These are phyloP conservation scores for Mrakia gelida DNA, from an alignment of 768 basidiomycete species.

Conservation along the genomic window DNA sequence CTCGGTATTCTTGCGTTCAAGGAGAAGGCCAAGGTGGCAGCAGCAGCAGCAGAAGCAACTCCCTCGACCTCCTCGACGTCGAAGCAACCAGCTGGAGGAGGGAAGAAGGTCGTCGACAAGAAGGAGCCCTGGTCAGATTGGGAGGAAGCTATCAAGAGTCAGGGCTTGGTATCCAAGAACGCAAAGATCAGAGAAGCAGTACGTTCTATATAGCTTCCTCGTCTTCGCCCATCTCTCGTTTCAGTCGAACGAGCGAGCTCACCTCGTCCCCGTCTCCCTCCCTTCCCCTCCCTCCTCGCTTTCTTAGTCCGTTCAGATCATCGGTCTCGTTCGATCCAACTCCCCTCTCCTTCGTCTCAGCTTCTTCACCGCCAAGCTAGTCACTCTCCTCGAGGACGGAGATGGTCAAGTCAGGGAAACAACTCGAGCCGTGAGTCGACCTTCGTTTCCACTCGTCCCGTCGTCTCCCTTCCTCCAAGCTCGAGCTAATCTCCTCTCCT, in stretches of 20 bases:
- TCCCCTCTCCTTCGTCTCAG: slow-evolving; percentile 68
- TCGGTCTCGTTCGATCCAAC: slow-evolving; percentile 52
- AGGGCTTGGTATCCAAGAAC: slow-evolving; percentile 64
- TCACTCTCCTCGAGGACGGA: slow-evolving; percentile 81
- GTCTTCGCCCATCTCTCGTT: slow-evolving; percentile 7
- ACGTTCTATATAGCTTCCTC: slow-evolving; percentile 46
- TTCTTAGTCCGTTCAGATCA: background rate
- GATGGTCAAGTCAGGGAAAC: slow-evolving; percentile 86
- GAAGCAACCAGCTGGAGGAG: background rate
- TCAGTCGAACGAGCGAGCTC: background rate
- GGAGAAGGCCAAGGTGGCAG: slow-evolving; percentile 1
- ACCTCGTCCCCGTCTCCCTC: background rate
- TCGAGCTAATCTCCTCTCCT: no score
- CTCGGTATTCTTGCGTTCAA: slow-evolving; percentile 70
- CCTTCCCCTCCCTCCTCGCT: slow-evolving; percentile 6
- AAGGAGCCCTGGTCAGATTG: slow-evolving; percentile 64
- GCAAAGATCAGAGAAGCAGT: slow-evolving; percentile 80
- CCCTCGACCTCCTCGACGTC: background rate
- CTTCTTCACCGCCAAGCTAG: slow-evolving; percentile 71
- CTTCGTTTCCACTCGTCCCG: background rate
- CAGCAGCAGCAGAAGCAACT: slow-evolving; percentile 16
- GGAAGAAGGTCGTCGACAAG: slow-evolving; percentile 40
- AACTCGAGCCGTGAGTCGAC: slow-evolving; percentile 52
- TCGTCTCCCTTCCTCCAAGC: no score
- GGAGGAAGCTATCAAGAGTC: slow-evolving; percentile 67